phyloP scores from a whole-genome alignment of 1,284 basidiomycete genomes.

The Trametes pubescens region DNA sequence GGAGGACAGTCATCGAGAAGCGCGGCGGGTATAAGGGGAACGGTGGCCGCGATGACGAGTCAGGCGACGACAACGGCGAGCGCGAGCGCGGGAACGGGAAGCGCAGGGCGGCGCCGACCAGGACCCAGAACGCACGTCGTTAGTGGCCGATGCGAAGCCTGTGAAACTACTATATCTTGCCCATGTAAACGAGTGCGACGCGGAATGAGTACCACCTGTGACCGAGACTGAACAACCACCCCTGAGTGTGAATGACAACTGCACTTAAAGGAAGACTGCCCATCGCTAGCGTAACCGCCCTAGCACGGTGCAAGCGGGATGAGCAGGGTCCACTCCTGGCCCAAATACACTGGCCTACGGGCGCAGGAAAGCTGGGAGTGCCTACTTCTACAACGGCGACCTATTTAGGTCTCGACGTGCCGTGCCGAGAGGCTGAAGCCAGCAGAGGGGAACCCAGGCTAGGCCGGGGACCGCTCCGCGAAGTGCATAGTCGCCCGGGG shows the following conservation, averaged over 20 bases:
- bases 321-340: not conserved
- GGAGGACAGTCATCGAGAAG: no score
- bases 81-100: not conserved
- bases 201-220: no score
- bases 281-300: no score
- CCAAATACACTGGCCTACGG: not conserved
- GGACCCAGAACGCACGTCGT: no score
- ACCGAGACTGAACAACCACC: no score
- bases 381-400: not conserved
- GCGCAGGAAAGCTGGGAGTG: not conserved
- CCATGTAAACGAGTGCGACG: no score
- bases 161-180: no score
- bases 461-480: not conserved
- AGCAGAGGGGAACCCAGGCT: not conserved
- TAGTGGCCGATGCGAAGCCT: no score
- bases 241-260: no score
- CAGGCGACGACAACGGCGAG: no score
- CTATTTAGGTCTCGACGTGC: constrained; percentile 1
- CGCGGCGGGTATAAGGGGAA: not conserved
- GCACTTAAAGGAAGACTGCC: no score
- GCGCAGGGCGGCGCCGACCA: not conserved
- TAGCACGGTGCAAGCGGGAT: not conserved
- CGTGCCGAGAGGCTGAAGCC: no score
- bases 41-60: not conserved
- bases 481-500: not conserved